Evolutionary conservation across 2,329 filamentous ascomycete genomes (phyloP).

Genomic region (Seiridium cupressi): DNA sequence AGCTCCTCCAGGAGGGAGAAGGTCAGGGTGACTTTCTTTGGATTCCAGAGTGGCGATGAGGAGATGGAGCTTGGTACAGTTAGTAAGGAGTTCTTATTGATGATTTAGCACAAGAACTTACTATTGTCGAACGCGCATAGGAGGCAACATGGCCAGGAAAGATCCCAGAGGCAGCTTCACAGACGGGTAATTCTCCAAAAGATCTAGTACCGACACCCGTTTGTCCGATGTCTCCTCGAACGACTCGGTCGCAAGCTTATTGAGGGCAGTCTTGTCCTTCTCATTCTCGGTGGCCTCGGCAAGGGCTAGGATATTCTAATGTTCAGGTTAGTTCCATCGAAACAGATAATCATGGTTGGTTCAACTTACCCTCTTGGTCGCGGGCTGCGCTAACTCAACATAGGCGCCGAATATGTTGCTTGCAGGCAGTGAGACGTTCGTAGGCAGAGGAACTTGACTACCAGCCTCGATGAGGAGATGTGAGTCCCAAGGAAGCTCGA

Average conservation of each 20-base stretch:
- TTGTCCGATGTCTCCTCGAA: constrained; percentile 20
- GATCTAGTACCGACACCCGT: constrained; percentile 18
- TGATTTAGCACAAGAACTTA: neutral
- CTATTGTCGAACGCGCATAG: constrained; percentile 62
- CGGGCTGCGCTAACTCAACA: constrained; percentile 58
- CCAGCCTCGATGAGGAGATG: constrained; percentile 45
- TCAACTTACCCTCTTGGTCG: constrained; percentile 44
- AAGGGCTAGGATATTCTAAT: constrained; percentile 41
- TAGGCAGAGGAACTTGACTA: constrained; percentile 37
- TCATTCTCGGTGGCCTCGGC: constrained; percentile 44
- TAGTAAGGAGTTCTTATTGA: neutral
- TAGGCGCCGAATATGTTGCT: constrained; percentile 54
- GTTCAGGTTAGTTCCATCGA: too few species aligned
- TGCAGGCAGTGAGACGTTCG: constrained; percentile 46
- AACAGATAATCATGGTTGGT: too few species aligned
- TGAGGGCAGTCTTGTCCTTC: constrained; percentile 37
- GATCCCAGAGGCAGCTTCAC: constrained; percentile 33
- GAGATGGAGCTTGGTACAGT: constrained; percentile 41
- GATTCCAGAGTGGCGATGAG: constrained; percentile 46
- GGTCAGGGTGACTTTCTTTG: constrained; percentile 46
- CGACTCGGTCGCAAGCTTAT: constrained; percentile 30
- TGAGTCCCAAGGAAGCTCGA: constrained; percentile 58
- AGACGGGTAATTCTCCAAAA: constrained; percentile 29
- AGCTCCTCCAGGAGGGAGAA: constrained; percentile 50
- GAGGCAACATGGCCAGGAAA: constrained; percentile 57